Percentiles rank a stretch among this genome's conserved stretches.
phyloP scores from a whole-genome alignment of 805 yeast genomes.

The Yarrowia phangngaensis region DNA sequence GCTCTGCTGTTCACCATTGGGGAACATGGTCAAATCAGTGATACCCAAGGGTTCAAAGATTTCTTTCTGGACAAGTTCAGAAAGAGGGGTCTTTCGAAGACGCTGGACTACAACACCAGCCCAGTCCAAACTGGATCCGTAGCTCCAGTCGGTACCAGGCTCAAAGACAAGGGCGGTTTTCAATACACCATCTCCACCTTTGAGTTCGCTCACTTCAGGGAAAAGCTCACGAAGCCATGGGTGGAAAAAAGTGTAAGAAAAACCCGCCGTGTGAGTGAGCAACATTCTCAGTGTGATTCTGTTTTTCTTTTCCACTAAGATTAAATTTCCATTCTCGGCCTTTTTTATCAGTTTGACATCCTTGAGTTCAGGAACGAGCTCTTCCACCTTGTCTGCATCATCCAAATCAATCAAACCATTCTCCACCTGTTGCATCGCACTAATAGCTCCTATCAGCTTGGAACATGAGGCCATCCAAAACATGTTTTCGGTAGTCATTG shows the following conservation, averaged over 20 bases:
- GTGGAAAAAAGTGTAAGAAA: slow-evolving; percentile 40
- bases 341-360: slow-evolving; percentile 29
- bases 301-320: slow-evolving; percentile 33
- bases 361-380: slow-evolving; percentile 38
- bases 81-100: slow-evolving; percentile 35
- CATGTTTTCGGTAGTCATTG: slow-evolving; percentile 34
- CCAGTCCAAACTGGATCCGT: slow-evolving; percentile 43
- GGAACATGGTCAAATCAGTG: slow-evolving; percentile 35
- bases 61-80: slow-evolving; percentile 32
- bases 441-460: slow-evolving; percentile 38
- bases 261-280: slow-evolving; percentile 43
- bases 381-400: slow-evolving; percentile 38
- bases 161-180: slow-evolving; percentile 38
- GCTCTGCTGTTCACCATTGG: slow-evolving; percentile 30
- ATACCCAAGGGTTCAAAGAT: slow-evolving; percentile 37
- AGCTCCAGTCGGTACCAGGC: slow-evolving; percentile 42
- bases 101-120: slow-evolving; percentile 40
- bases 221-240: slow-evolving; percentile 29
- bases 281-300: slow-evolving; percentile 41
- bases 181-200: slow-evolving; percentile 30
- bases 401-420: slow-evolving; percentile 38
- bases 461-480: slow-evolving; percentile 41
- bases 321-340: slow-evolving; percentile 34
- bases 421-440: slow-evolving; percentile 40
- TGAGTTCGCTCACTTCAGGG: slow-evolving; percentile 26